phyloP scores from a whole-genome alignment of 2,329 filamentous ascomycete genomes.

The Venturia oleaginea region DNA sequence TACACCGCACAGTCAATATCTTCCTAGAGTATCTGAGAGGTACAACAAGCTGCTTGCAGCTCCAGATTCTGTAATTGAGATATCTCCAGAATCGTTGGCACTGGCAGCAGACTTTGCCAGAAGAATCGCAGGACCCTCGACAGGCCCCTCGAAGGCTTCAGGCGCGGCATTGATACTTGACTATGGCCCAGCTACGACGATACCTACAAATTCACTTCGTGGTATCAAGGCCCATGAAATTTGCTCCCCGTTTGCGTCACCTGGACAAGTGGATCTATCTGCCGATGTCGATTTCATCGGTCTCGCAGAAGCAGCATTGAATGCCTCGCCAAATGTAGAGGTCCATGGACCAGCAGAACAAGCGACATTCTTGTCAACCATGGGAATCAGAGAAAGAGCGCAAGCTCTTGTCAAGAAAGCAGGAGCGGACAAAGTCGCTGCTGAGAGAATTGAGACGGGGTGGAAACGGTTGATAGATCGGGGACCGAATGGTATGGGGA shows the following conservation, averaged over 20 bases:
- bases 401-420: slow-evolving; percentile 47
- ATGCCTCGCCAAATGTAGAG: slow-evolving; percentile 70
- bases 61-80: slow-evolving; percentile 67
- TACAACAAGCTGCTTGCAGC: slow-evolving; percentile 65
- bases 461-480: slow-evolving; percentile 80
- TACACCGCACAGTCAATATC: slow-evolving; percentile 75
- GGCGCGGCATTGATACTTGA: slow-evolving; percentile 93
- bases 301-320: slow-evolving; percentile 70
- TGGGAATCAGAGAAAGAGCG: slow-evolving; percentile 78
- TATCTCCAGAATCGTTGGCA: slow-evolving; percentile 77
- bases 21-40: slow-evolving; percentile 72
- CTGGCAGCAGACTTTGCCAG: slow-evolving; percentile 74
- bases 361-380: slow-evolving; percentile 63
- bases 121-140: slow-evolving; percentile 62
- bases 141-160: slow-evolving; percentile 37
- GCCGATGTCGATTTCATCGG: slow-evolving; percentile 91
- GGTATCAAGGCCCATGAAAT: slow-evolving; percentile 71
- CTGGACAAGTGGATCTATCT: slow-evolving; percentile 78
- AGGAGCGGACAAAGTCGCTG: slow-evolving; percentile 34
- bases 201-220: slow-evolving; percentile 82
- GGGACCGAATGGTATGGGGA: slow-evolving; percentile 81
- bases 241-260: slow-evolving; percentile 69
- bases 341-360: slow-evolving; percentile 89
- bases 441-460: slow-evolving; percentile 56
- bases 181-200: slow-evolving; percentile 71